A percentile compares a stretch with the other conserved stretches of the same genome.
Evolutionary conservation across 257 asterid genomes (phyloP).

Genomic region (Scutellaria barbata): DNA sequence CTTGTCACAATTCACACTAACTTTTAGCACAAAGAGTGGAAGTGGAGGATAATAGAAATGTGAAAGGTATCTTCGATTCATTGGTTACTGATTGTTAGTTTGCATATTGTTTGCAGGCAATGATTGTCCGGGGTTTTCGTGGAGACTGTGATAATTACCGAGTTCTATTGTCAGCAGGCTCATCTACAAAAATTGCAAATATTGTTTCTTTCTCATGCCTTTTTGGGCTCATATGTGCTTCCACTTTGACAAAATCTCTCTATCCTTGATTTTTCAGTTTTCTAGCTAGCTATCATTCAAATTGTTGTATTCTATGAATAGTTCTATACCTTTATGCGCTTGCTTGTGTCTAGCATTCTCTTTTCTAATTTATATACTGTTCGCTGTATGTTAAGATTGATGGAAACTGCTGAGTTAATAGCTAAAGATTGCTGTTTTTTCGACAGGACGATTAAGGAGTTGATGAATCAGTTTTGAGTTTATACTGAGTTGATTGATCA

Average conservation of each 20-base stretch:
- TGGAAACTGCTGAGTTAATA: too few relatives aligned
- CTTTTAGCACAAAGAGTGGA: too few relatives aligned
- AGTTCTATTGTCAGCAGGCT: conserved; percentile 65
- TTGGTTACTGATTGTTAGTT: neutral
- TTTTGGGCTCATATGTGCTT: conserved; percentile 63
- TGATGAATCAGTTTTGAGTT: too few relatives aligned
- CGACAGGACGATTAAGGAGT: too few relatives aligned
- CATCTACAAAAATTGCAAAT: conserved; percentile 64
- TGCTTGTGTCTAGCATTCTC: too few relatives aligned
- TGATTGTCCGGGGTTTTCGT: conserved; percentile 94
- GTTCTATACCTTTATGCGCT: neutral
- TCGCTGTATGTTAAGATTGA: too few relatives aligned
- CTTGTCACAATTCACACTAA: neutral
- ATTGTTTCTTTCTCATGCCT: conserved; percentile 65
- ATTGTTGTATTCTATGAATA: neutral
- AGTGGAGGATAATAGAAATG: neutral
- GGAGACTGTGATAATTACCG: conserved; percentile 77
- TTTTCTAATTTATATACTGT: too few relatives aligned
- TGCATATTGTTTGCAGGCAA: conserved; percentile 63
- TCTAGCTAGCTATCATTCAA: neutral
- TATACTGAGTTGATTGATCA: too few relatives aligned
- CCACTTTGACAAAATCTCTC: conserved; percentile 51
- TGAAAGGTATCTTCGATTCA: neutral
- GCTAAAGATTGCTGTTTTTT: too few relatives aligned
- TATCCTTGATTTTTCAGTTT: conserved; percentile 36